A percentile compares a stretch with the other conserved stretches of the same genome.
phyloP scores from a whole-genome alignment of 352 stramenopile species.

The Phytopythium helicoides region DNA sequence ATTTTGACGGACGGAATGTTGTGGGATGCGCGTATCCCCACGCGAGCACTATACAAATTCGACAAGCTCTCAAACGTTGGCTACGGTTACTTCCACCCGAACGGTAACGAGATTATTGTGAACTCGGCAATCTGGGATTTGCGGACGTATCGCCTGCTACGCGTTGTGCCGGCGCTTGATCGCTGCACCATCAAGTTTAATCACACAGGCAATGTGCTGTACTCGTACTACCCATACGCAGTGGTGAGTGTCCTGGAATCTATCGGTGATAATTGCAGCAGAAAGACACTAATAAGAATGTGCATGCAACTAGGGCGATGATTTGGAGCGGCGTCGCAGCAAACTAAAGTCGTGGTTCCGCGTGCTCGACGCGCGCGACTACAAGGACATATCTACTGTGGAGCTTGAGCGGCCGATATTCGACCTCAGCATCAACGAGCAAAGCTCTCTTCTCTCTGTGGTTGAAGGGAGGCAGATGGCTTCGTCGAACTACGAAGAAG shows the following conservation, averaged over 20 bases:
- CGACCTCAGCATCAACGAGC: conserved; percentile 61
- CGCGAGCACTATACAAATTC: conserved; percentile 83
- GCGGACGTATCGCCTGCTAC: conserved; percentile 79
- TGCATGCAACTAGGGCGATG: conserved; percentile 36
- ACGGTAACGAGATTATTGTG: conserved; percentile 87
- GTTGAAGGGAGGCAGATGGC: conserved; percentile 77
- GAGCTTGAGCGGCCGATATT: conserved; percentile 79
- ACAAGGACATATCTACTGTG: conserved; percentile 82
- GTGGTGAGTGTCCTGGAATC: conserved; percentile 37
- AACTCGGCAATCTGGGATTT: conserved; percentile 91
- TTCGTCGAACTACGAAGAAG: conserved; percentile 48
- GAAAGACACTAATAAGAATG: not conserved
- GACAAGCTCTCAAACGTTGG: conserved; percentile 86
- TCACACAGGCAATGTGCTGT: conserved; percentile 63
- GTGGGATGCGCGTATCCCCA: conserved; percentile 73
- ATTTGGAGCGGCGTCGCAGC: conserved; percentile 46
- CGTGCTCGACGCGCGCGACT: conserved; percentile 78
- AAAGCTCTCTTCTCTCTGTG: conserved; percentile 63
- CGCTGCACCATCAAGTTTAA: conserved; percentile 82
- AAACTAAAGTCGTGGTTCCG: conserved; percentile 86
- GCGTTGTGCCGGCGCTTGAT: conserved; percentile 86
- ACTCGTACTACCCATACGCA: conserved; percentile 78
- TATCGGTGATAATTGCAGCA: too few species aligned
- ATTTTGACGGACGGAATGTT: conserved; percentile 82
- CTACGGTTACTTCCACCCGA: conserved; percentile 84